A percentile compares a stretch with the other conserved stretches of the same genome.
These are phyloP conservation scores for Lignosus rhinocerotis DNA, from an alignment of 1,284 basidiomycete genomes.

Conservation along the genomic window DNA sequence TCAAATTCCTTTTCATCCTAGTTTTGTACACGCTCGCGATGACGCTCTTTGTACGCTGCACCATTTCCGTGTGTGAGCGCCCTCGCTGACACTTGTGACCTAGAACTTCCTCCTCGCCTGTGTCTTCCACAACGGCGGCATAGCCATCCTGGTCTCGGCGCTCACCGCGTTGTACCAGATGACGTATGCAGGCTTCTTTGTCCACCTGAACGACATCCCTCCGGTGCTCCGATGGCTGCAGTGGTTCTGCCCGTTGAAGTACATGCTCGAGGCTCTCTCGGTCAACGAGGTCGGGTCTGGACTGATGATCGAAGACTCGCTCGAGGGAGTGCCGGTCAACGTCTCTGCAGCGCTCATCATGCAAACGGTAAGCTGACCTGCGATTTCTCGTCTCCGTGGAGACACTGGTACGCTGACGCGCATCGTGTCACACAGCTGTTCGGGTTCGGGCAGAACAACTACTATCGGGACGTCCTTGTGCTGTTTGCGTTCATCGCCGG, in stretches of 20 bases:
- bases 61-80: neutral
- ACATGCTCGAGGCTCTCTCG: constrained; percentile 77
- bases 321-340: constrained; percentile 80
- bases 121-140: constrained; percentile 79
- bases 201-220: constrained; percentile 78
- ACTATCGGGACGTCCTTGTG: constrained; percentile 85
- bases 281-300: constrained; percentile 90
- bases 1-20: constrained; percentile 40
- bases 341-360: constrained; percentile 83
- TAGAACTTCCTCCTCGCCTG: constrained; percentile 88
- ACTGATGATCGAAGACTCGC: constrained; percentile 75
- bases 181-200: constrained; percentile 86
- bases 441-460: constrained; percentile 75
- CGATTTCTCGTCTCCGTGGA: neutral
- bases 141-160: constrained; percentile 83
- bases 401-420: neutral
- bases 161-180: constrained; percentile 79
- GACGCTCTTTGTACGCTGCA: constrained; percentile 75
- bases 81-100: constrained; percentile 2
- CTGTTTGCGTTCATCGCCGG: constrained; percentile 83
- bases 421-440: constrained; percentile 56
- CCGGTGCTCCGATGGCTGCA: constrained; percentile 86
- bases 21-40: constrained; percentile 70
- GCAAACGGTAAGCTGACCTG: constrained; percentile 58
- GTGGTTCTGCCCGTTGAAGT: constrained; percentile 76